phyloP scores from a whole-genome alignment of 129 eudicot species.

The Deinandra increscens region DNA sequence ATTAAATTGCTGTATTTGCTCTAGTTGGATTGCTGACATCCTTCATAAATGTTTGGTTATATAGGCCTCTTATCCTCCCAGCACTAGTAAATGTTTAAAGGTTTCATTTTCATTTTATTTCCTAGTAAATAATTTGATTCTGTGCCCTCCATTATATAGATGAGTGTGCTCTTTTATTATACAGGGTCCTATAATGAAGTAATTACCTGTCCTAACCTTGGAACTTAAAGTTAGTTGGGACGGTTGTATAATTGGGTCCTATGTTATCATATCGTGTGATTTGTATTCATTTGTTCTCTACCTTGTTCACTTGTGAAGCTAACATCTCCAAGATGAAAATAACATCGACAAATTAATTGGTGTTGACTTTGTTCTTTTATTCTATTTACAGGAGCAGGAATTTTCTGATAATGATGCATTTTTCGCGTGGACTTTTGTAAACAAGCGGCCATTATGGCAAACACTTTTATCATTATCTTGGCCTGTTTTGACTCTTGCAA shows the following conservation, averaged over 20 bases:
- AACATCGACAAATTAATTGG: background rate
- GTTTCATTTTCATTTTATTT: background rate
- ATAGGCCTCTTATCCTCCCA: background rate
- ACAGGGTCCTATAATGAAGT: background rate
- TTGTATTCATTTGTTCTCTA: constrained; percentile 12
- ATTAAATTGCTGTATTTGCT: background rate
- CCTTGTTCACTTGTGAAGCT: background rate
- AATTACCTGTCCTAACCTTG: background rate
- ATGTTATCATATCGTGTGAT: background rate
- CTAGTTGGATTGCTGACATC: background rate
- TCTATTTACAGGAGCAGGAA: constrained; percentile 68
- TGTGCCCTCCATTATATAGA: background rate
- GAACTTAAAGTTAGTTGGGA: background rate
- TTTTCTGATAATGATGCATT: constrained; percentile 94
- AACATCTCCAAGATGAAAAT: background rate
- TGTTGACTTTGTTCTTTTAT: background rate
- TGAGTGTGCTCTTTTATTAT: background rate
- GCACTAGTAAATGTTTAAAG: background rate
- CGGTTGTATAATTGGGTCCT: background rate
- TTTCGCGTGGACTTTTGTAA: constrained; percentile 93
- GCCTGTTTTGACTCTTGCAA: constrained; percentile 97
- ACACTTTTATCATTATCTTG: constrained; percentile 90
- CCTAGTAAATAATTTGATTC: background rate
- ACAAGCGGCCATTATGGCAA: constrained; percentile 91
- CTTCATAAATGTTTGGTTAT: background rate